Base-by-base conservation (phyloP, 2,329 filamentous ascomycete genomes). In the Fusarium sp. region DNA sequence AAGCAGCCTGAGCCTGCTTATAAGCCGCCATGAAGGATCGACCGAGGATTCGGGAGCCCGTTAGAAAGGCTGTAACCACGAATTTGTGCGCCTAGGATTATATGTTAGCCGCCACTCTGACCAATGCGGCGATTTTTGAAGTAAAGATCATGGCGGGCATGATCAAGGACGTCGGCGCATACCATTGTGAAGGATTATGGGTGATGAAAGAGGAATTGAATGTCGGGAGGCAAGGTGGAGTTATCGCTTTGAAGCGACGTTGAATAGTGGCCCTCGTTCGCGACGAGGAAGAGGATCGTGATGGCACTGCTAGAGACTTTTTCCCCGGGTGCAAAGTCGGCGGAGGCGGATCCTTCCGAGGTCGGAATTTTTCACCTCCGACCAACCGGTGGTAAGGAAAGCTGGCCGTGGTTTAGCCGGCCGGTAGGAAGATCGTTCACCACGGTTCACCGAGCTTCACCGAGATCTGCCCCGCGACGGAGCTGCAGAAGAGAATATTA, bases 11-110 rank as follows among this genome's bases (percentile, higher is more conserved):
- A 52, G 96, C 96, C 86, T 99, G 96, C 81, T 93, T 94, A 85
- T 97, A 99, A 73, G 96, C 96, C 84, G 98, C 96, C 77, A 91
- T 86, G 80, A 98, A 96, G 77, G 96, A 95, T 76, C 95, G 93
- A 73, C 95, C 94, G 81, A 99, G 90, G 76, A 98, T 96, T 77
- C 96, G 93, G 70, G 91, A 89, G 85, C 95, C 95, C 78, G 94
- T 94, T 74, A 98, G 82, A 83, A 98, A 90, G 83, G 97, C 94
- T 85, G 93, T 93, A 85, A 99, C 91, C 83, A 98, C 80, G 73
- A 83, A 92, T 78, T 94, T 93, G 86, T 98, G 94, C 81, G 95
- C 95, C 95, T 97, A 42, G 8, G 14, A 8, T 27, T 17, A 15
- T 26, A 35, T 73, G 70, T 78, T 54, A 78, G 73, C 50, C 55